Conservation (phyloP, 2,329 filamentous ascomycete species). For the Penicillium vulpinum region DNA sequence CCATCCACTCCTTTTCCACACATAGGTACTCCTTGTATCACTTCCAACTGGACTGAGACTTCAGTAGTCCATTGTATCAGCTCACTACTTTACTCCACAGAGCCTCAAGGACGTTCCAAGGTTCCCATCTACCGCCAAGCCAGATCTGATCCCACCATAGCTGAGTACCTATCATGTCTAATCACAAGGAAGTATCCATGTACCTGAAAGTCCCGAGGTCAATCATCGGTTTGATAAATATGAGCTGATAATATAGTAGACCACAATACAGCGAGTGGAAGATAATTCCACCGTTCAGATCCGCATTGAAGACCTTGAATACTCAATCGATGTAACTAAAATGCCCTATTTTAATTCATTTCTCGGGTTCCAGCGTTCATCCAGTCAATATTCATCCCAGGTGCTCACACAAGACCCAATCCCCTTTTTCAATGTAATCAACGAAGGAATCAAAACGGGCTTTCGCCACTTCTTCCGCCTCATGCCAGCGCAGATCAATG, state of each 20-base stretch:
- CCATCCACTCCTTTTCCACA: no score
- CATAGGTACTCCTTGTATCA: no score
- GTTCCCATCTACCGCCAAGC: no score
- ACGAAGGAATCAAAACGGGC: background rate
- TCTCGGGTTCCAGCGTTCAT: background rate
- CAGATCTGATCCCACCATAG: no score
- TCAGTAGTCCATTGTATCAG: no score
- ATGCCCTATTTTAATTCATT: background rate
- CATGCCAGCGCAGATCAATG: background rate
- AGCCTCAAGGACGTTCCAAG: no score
- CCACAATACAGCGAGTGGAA: background rate
- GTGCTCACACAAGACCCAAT: background rate
- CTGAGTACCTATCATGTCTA: no score
- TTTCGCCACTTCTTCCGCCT: background rate
- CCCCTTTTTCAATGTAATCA: background rate
- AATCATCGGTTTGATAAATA: background rate
- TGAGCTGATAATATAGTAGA: background rate
- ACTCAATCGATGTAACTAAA: background rate
- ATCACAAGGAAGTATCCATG: background rate
- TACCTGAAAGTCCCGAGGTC: background rate
- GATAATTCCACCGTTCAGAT: background rate
- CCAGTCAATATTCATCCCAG: background rate
- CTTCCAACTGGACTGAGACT: no score
- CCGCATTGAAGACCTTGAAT: background rate
- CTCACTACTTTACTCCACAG: no score